Conservation (phyloP, 306 rosid species). For the Quercus berberidifolia region DNA sequence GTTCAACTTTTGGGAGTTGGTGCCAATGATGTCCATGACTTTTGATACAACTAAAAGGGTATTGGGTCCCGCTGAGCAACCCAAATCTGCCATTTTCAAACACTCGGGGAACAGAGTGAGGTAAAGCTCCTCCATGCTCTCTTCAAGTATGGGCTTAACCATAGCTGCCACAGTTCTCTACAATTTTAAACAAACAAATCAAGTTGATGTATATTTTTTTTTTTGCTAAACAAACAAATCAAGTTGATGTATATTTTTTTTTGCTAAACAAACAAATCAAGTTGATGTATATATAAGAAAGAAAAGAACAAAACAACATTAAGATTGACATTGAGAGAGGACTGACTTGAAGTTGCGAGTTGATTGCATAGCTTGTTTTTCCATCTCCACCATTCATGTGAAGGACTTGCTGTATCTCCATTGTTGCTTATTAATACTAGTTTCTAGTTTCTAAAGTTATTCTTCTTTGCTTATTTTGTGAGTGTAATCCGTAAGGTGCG, state of each 20-base stretch:
- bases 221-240: no score
- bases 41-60: no score
- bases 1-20: no score
- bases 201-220: no score
- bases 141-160: constrained; percentile 17
- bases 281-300: neutral
- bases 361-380: constrained; percentile 21
- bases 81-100: constrained; percentile 43
- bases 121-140: constrained; percentile 13
- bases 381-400: constrained; percentile 27
- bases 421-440: neutral
- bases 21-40: no score
- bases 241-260: no score
- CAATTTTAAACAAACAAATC: no score
- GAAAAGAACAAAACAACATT: neutral
- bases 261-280: no score
- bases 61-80: constrained; percentile 31
- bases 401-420: constrained; percentile 14
- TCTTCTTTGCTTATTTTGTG: no score
- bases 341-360: neutral
- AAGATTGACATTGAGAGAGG: neutral
- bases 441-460: no score
- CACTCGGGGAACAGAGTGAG: constrained; percentile 10
- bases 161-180: no score
- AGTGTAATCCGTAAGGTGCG: no score